Conservation (phyloP, 257 asterid species). For the Solanum commersonii region DNA sequence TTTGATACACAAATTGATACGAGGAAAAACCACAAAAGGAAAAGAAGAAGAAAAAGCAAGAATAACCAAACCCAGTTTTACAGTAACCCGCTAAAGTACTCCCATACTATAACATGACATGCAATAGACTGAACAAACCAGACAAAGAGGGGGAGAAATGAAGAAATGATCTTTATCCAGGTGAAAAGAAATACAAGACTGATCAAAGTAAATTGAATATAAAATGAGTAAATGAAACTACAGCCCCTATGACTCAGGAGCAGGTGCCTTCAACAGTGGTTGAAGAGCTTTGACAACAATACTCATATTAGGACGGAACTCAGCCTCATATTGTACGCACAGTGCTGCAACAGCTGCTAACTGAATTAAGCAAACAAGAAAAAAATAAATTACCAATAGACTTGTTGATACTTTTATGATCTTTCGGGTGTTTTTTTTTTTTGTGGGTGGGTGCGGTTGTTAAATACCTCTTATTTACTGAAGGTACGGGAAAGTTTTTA, state of each 20-base stretch:
- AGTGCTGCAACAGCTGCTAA: slow-evolving; percentile 32
- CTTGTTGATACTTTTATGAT: not conserved
- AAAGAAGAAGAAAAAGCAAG: not conserved
- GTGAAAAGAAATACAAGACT: not conserved
- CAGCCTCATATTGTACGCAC: slow-evolving; percentile 27
- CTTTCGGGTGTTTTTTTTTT: not conserved
- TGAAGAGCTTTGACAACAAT: slow-evolving; percentile 31
- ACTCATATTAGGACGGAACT: slow-evolving; percentile 30
- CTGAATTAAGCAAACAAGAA: slow-evolving; percentile 9
- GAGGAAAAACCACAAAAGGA: not conserved
- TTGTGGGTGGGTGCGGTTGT: too few species aligned
- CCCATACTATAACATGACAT: not conserved
- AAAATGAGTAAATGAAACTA: not conserved
- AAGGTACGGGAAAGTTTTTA: not conserved
- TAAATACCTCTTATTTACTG: not conserved
- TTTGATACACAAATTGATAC: not conserved
- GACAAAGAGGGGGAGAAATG: not conserved
- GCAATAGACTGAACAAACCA: not conserved
- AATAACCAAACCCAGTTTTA: not conserved
- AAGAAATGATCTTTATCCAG: not conserved
- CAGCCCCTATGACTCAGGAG: not conserved
- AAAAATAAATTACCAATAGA: not conserved
- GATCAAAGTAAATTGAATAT: slow-evolving; percentile 14
- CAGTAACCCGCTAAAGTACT: not conserved
- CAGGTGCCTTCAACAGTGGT: slow-evolving; percentile 13